A percentile compares a stretch with the other conserved stretches of the same genome.
These are phyloP conservation scores for Triglochin maritima DNA, from an alignment of 106 monocot genomes.

Conservation along the genomic window DNA sequence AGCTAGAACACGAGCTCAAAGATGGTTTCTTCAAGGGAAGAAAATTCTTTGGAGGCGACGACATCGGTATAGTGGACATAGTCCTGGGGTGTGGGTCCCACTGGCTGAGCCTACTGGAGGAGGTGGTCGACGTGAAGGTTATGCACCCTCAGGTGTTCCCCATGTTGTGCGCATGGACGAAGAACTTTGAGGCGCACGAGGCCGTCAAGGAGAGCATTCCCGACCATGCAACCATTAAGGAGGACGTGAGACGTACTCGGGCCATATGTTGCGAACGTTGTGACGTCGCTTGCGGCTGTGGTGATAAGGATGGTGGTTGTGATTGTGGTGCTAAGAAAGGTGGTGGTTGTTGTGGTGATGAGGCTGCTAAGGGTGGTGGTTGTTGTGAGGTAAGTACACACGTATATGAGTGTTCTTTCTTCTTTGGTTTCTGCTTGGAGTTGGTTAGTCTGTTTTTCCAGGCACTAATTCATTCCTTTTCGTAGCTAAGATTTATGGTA, in stretches of 20 bases:
- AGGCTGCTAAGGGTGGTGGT: no score
- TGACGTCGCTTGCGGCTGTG: no score
- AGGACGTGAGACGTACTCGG: neutral
- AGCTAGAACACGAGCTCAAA: constrained; percentile 10
- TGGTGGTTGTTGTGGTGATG: no score
- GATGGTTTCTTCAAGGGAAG: constrained; percentile 20
- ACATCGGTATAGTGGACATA: constrained; percentile 12
- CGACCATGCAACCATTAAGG: constrained; percentile 1
- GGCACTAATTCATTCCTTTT: no score
- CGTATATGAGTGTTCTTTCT: no score
- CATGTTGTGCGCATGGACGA: neutral
- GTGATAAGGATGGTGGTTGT: no score
- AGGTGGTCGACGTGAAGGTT: constrained; percentile 8
- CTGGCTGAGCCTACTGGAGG: constrained; percentile 6
- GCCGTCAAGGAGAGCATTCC: constrained; percentile 14
- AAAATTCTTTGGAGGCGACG: constrained; percentile 19
- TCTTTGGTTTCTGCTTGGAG: no score
- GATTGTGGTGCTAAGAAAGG: no score
- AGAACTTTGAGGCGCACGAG: constrained; percentile 6
- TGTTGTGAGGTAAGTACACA: no score
- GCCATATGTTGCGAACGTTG: no score
- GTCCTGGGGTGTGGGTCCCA: constrained; percentile 4
- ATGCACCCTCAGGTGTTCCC: constrained; percentile 9
- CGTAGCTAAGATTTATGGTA: no score
- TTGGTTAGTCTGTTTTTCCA: no score